Evolutionary conservation across 73 alveolate genomes (phyloP), one percentile per base, ranked within the genome.

Genomic region (Urostyla sp.): DNA sequence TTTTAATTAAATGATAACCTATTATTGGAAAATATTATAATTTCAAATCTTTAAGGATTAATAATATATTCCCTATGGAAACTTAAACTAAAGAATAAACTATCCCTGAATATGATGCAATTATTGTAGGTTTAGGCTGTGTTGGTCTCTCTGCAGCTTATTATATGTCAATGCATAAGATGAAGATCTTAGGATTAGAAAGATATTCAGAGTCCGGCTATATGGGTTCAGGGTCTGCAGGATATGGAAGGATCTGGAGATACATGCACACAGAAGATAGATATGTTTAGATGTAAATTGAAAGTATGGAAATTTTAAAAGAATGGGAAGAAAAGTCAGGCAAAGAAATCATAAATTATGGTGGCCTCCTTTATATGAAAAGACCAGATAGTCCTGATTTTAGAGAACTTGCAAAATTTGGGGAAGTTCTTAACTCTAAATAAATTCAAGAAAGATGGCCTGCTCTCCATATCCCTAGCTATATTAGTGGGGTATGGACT

Each of bases 391-490:
- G 23, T 40, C 69, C 50, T 1, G 74, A 53, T 1, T 20, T 56
- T 0, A 37, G 34, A n/a, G 44, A 54, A 35, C 36, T 48, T 0
- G 44, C 40, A 48, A 63, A 21, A 43, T 66, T 66, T 26, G 80
- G 58, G 15, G 5, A 49, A 2, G 31, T 31, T 36, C 4, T 48
- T 16, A 50, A n/a, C 21, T 72, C 81, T 23, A 51, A 27, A 10
- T 75, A 75, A 31, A 85, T 85, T 0, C 75, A 26, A 59, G 0
- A 76, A 43, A 36, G 34, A 30, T 85, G 26, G 40, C 93, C 93
- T 18, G 83, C 84, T 1, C 27, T 85, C 46, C 34, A 21, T 10
- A 69, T 75, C 21, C 81, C 87, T 15, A 67, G 49, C 28, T 36
- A 61, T 48, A 30, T 63, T 16, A 55, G 31, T 34, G 90, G 90